phyloP scores from a whole-genome alignment of 140 eudicot genomes.

The Cichorium intybus region DNA sequence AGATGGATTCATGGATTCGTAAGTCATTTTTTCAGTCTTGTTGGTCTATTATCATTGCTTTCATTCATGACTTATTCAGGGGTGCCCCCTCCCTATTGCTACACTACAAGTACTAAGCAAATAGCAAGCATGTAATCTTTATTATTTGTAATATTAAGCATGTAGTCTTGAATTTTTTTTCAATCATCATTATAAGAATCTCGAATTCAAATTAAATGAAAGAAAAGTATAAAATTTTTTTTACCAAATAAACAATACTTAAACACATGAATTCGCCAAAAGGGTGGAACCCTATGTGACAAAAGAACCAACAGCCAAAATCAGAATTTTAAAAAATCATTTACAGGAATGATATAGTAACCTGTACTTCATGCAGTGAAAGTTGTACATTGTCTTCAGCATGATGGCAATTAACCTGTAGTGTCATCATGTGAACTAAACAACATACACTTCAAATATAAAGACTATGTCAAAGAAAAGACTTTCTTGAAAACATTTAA shows the following conservation, averaged over 20 bases:
- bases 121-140: no score
- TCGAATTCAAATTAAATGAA: no score
- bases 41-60: no score
- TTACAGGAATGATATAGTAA: background rate
- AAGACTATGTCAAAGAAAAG: background rate
- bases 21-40: no score
- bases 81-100: no score
- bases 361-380: background rate
- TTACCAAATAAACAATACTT: background rate
- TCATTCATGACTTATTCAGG: no score
- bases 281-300: background rate
- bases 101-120: no score
- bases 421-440: background rate
- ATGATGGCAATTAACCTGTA: background rate
- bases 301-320: background rate
- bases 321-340: background rate
- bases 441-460: background rate
- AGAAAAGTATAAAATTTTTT: no score
- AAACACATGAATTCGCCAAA: background rate
- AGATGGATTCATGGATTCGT: no score
- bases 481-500: conserved; percentile 3
- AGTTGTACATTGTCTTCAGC: background rate
- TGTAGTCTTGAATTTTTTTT: background rate
- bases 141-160: no score
- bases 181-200: background rate